Percentiles rank a stretch among this genome's conserved stretches.
phyloP scores from a whole-genome alignment of 1,284 basidiomycete genomes.

The Schizophyllum commune region DNA sequence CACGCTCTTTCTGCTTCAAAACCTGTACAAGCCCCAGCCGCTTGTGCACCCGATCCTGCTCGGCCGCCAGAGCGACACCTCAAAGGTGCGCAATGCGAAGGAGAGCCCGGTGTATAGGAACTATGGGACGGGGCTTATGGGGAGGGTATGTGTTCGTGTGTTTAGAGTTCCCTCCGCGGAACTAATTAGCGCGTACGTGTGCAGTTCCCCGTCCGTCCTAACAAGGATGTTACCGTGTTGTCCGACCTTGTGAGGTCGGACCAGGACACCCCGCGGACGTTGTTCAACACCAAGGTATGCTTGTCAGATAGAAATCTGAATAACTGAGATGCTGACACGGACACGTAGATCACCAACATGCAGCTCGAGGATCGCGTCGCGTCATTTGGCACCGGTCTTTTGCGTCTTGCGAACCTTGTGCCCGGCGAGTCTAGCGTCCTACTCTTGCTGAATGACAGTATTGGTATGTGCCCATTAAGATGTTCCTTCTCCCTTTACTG shows the following conservation, averaged over 20 bases:
- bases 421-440: slow-evolving; percentile 61
- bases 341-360: slow-evolving; percentile 56
- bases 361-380: slow-evolving; percentile 56
- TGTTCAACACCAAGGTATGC: slow-evolving; percentile 69
- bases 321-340: not conserved
- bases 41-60: slow-evolving; percentile 78
- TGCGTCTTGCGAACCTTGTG: slow-evolving; percentile 48
- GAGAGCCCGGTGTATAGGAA: slow-evolving; percentile 79
- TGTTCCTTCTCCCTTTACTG: not conserved
- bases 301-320: slow-evolving; percentile 1
- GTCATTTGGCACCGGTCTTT: slow-evolving; percentile 62
- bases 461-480: slow-evolving; percentile 38
- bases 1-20: slow-evolving; percentile 66
- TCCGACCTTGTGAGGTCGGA: slow-evolving; percentile 60
- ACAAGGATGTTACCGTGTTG: slow-evolving; percentile 61
- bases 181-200: not conserved
- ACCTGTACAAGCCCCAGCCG: slow-evolving; percentile 69
- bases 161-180: not conserved
- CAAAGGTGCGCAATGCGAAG: slow-evolving; percentile 63
- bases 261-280: slow-evolving; percentile 55
- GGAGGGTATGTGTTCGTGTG: slow-evolving; percentile 45
- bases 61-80: slow-evolving; percentile 75
- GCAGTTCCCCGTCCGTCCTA: slow-evolving; percentile 65
- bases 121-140: slow-evolving; percentile 73
- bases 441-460: slow-evolving; percentile 63